Base-by-base conservation (phyloP, 768 basidiomycete genomes). In the Suillus weaverae region DNA sequence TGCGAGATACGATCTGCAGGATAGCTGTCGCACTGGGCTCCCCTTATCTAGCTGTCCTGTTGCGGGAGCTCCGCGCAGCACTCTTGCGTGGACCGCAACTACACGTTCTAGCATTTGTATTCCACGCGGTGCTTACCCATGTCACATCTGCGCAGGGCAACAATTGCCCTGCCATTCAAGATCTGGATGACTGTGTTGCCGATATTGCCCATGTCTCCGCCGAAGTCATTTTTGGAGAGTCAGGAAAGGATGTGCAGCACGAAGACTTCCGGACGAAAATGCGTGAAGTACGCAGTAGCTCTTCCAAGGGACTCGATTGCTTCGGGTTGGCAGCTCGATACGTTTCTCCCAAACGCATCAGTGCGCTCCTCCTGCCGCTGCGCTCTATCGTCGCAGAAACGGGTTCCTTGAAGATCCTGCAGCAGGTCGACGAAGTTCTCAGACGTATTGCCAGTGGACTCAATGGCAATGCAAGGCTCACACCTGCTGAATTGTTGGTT, bases 231-330 rank as follows among this genome's bases (percentile, higher is more conserved):
- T 98, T 98, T 69, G 97, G 97, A 33, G 89, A 95, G 73, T 95
- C 96, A 1, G 92, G 91, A 16, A 92, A 92, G 75, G 94, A 98
- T 70, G 89, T 92, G 0, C 86, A 89, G 64, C 82, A 89, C 4
- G 94, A 95, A 69, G 96, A 90, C 32, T 98, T 97, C 86, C 94
- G 89, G 79, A 95, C 95, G 20, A 95, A 92, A 76, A 92, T 95
- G 87, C 85, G 91, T 26, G 97, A 99, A 79, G 97, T 96, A 35
- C 84, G 88, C 38, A 84, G 87, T 11, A 94, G 94, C 32, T 84
- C 89, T 3, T 86, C 92, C n/a, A 88, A 88, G 72, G 94, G 90
- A 2, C 79, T 97, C 38, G 95, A 99, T 72, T 89, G 92, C 0
- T 94, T 97, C 70, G 86, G 88, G 16, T 84, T 95, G 64, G 78